These are phyloP conservation scores for Boletus tylopilopsis DNA, from an alignment of 768 basidiomycete species.

Conservation along the genomic window DNA sequence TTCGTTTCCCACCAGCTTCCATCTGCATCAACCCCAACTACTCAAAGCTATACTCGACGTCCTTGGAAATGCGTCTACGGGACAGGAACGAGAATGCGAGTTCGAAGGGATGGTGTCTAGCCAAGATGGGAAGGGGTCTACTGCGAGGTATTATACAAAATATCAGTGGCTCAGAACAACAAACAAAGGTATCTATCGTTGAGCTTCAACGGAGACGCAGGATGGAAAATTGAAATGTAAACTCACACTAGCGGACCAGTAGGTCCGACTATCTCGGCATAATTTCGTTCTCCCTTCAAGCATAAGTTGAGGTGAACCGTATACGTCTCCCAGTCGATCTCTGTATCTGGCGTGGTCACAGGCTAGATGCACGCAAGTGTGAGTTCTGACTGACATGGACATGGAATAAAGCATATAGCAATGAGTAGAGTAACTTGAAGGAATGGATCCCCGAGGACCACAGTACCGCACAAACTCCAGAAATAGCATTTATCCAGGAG, in stretches of 20 bases:
- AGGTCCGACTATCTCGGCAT: constrained; percentile 77
- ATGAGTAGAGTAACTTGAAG: constrained; percentile 82
- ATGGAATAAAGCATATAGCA: constrained; percentile 75
- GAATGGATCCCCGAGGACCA: constrained; percentile 70
- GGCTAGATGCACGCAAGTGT: constrained; percentile 4
- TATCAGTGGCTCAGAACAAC: too few species aligned
- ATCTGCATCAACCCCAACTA: too few species aligned
- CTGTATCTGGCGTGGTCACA: constrained; percentile 63
- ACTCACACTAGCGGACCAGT: constrained; percentile 90
- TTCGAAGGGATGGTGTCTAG: too few species aligned
- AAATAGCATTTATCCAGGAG: constrained; percentile 59
- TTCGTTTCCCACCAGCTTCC: too few species aligned
- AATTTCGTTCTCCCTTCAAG: constrained; percentile 78
- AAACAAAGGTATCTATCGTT: constrained; percentile 78
- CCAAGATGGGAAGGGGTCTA: too few species aligned
- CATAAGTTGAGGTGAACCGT: constrained; percentile 83
- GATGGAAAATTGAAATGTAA: neutral
- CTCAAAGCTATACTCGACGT: too few species aligned
- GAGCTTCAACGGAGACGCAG: neutral
- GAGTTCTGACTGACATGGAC: constrained; percentile 52
- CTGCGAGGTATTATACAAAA: too few species aligned
- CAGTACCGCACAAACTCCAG: constrained; percentile 61
- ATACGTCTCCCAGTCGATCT: constrained; percentile 98
- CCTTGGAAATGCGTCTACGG: too few species aligned
- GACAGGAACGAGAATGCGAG: too few species aligned